These are phyloP conservation scores for Trichoderma sp. DNA, from an alignment of 2,329 filamentous ascomycete species.

Conservation along the genomic window DNA sequence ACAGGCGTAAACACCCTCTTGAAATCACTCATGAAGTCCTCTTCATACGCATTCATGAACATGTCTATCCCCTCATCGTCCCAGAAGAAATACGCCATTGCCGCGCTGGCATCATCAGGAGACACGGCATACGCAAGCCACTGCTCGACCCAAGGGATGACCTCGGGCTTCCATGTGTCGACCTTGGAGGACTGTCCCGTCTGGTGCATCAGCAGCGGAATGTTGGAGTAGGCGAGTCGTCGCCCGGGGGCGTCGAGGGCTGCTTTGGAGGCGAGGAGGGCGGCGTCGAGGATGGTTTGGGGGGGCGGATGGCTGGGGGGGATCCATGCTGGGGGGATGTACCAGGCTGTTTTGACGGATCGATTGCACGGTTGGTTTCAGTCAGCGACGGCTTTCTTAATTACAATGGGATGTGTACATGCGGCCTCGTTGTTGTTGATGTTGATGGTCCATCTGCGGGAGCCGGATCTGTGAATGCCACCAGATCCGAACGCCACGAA, in stretches of 20 bases:
- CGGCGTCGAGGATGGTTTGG: slow-evolving; percentile 33
- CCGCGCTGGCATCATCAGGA: slow-evolving; percentile 13
- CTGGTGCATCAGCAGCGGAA: slow-evolving; percentile 35
- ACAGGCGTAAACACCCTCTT: slow-evolving; percentile 31
- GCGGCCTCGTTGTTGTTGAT: background rate
- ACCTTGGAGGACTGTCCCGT: slow-evolving; percentile 31
- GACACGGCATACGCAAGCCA: slow-evolving; percentile 32
- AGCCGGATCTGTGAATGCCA: slow-evolving; percentile 5
- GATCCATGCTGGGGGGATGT: slow-evolving; percentile 33
- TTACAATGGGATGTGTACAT: too few species aligned
- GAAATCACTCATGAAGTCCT: slow-evolving; percentile 30
- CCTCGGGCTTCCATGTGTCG: slow-evolving; percentile 30
- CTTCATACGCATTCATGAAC: slow-evolving; percentile 32
- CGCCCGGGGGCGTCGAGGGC: slow-evolving; percentile 28
- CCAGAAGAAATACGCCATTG: slow-evolving; percentile 37
- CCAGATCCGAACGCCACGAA: slow-evolving; percentile 18
- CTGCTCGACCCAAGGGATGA: slow-evolving; percentile 33
- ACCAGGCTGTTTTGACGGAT: slow-evolving; percentile 31
- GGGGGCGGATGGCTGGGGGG: slow-evolving; percentile 27
- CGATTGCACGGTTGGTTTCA: too few species aligned
- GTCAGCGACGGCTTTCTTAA: too few species aligned
- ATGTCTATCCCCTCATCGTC: slow-evolving; percentile 31
- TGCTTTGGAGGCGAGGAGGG: slow-evolving; percentile 30
- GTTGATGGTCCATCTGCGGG: background rate
- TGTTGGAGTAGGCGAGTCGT: slow-evolving; percentile 33